These are phyloP conservation scores for Termitomyces bulborhizus DNA, from an alignment of 768 basidiomycete species.

Conservation along the genomic window DNA sequence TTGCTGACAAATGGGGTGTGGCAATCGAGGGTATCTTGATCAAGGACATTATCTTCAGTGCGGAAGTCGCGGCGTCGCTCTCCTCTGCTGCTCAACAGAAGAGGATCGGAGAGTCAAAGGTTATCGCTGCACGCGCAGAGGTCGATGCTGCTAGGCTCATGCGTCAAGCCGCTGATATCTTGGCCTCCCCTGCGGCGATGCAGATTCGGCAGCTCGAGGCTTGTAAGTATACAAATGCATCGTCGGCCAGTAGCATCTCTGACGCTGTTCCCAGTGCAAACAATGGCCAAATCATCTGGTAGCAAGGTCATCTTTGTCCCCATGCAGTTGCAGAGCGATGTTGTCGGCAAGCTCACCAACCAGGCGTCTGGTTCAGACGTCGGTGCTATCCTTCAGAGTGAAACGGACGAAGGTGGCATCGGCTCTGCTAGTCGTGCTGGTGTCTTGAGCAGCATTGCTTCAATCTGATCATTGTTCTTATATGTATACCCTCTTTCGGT, in stretches of 20 bases:
- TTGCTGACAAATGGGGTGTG: conserved; percentile 96
- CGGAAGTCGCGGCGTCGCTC: conserved; percentile 85
- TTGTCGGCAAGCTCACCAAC: conserved; percentile 42
- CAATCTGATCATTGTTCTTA: conserved; percentile 26
- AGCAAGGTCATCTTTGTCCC: conserved; percentile 94
- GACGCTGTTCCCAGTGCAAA: conserved; percentile 48
- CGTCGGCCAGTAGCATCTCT: neutral
- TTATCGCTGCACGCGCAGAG: conserved; percentile 93
- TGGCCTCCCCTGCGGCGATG: conserved; percentile 94
- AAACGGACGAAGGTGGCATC: conserved; percentile 32
- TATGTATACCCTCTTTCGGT: conserved; percentile 5
- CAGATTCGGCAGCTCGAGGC: conserved; percentile 97
- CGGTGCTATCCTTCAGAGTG: conserved; percentile 25
- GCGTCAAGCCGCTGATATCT: conserved; percentile 94
- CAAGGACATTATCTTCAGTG: conserved; percentile 90
- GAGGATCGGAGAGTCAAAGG: conserved; percentile 93
- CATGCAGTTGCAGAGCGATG: conserved; percentile 81
- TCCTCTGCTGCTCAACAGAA: conserved; percentile 97
- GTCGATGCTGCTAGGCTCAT: conserved; percentile 93
- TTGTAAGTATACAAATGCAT: conserved; percentile 26
- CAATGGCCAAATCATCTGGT: conserved; percentile 86
- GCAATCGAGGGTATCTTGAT: conserved; percentile 94
- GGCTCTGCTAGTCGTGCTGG: conserved; percentile 43
- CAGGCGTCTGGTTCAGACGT: conserved; percentile 22
- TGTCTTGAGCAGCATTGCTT: conserved; percentile 44